These are phyloP conservation scores for Wickerhamiella lipophila DNA, from an alignment of 805 yeast genomes.

Conservation along the genomic window DNA sequence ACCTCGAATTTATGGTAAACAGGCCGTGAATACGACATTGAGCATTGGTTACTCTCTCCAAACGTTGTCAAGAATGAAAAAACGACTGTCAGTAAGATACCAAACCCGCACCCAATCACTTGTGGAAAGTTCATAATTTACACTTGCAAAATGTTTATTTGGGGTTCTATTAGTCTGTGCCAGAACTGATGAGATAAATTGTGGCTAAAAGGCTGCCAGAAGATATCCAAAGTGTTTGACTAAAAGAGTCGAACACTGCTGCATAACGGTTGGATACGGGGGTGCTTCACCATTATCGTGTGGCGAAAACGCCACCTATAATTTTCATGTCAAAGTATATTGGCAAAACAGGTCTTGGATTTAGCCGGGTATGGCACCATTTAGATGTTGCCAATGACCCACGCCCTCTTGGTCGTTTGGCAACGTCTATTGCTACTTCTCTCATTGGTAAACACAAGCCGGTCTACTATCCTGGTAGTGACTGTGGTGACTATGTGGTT, in stretches of 20 bases:
- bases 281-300: not conserved
- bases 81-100: not conserved
- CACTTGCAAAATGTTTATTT: not conserved
- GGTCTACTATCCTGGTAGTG: constrained; percentile 55
- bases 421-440: constrained; percentile 74
- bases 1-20: constrained; percentile 15
- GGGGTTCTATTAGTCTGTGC: not conserved
- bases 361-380: constrained; percentile 89
- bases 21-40: constrained; percentile 18
- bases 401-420: constrained; percentile 84
- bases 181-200: not conserved
- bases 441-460: constrained; percentile 98
- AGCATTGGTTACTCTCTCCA: constrained; percentile 17
- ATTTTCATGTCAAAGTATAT: constrained; percentile 27
- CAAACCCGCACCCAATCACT: constrained; percentile 4
- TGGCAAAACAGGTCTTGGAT: constrained; percentile 53
- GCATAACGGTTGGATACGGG: not conserved
- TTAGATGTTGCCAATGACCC: constrained; percentile 76
- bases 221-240: no score
- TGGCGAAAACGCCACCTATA: not conserved
- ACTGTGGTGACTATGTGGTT: constrained; percentile 93
- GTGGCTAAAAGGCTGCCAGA: not conserved
- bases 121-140: constrained; percentile 1
- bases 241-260: not conserved
- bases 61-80: constrained; percentile 12